Conservation (phyloP, 257 asterid species). For the Phtheirospermum japonicum region DNA sequence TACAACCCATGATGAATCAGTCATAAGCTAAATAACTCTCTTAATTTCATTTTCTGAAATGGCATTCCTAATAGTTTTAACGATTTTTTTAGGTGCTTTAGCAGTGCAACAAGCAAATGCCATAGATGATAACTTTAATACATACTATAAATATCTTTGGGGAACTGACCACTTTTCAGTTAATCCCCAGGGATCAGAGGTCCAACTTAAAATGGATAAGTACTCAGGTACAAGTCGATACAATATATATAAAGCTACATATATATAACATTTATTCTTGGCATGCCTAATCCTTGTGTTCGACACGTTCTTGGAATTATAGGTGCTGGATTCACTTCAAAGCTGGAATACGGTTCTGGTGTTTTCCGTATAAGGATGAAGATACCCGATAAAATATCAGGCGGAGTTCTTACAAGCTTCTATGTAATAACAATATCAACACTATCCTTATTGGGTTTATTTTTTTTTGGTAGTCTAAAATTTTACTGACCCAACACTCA, state of each 20-base stretch:
- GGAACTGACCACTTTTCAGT: slow-evolving; percentile 41
- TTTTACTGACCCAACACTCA: neutral
- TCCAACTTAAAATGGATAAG: slow-evolving; percentile 36
- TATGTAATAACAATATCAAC: slow-evolving; percentile 29
- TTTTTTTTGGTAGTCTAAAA: too few species aligned
- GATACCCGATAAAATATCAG: slow-evolving; percentile 31
- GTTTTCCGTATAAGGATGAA: slow-evolving; percentile 41
- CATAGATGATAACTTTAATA: slow-evolving; percentile 23
- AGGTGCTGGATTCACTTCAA: slow-evolving; percentile 52
- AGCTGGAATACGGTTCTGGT: slow-evolving; percentile 37
- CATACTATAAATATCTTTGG: slow-evolving; percentile 37
- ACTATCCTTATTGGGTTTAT: too few species aligned
- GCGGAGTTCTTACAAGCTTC: slow-evolving; percentile 41
- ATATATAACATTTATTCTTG: neutral
- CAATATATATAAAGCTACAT: too few species aligned
- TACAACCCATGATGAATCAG: too few species aligned
- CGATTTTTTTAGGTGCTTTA: neutral
- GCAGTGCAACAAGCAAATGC: neutral
- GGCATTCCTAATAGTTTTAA: slow-evolving; percentile 19
- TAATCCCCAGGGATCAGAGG: slow-evolving; percentile 33
- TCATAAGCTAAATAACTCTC: too few species aligned
- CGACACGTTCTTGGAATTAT: neutral
- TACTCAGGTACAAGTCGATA: neutral
- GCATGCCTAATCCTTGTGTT: too few species aligned
- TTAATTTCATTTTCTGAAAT: slow-evolving; percentile 8